Percentiles rank a stretch among this genome's conserved stretches.
These are phyloP conservation scores for Epichloe hybrida DNA, from an alignment of 2,329 filamentous ascomycete genomes.

Conservation along the genomic window DNA sequence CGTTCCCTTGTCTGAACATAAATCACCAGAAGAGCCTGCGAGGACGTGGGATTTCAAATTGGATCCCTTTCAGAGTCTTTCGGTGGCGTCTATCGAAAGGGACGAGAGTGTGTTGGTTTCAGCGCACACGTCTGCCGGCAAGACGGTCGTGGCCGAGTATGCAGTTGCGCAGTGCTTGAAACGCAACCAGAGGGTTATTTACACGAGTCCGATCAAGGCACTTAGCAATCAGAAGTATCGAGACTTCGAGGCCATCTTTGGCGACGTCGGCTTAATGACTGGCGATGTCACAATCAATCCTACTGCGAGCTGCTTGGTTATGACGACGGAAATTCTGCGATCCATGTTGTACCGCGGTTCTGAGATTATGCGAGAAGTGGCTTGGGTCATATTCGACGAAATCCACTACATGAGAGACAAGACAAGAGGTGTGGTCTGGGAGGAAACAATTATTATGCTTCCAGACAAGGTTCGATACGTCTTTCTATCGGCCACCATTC, in stretches of 20 bases:
- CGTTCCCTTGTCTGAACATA: slow-evolving; percentile 87
- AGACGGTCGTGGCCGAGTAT: slow-evolving; percentile 96
- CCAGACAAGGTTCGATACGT: slow-evolving; percentile 99
- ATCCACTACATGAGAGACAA: slow-evolving; percentile 98
- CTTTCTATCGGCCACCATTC: slow-evolving; percentile 94
- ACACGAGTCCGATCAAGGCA: slow-evolving; percentile 98
- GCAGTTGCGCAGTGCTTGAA: slow-evolving; percentile 95
- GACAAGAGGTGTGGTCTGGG: slow-evolving; percentile 90
- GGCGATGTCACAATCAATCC: slow-evolving; percentile 99
- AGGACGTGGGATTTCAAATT: slow-evolving; percentile 78
- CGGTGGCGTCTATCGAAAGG: slow-evolving; percentile 86
- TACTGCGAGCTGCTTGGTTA: slow-evolving; percentile 91
- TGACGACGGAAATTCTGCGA: slow-evolving; percentile 98
- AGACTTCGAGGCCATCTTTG: slow-evolving; percentile 91
- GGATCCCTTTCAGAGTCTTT: slow-evolving; percentile 93
- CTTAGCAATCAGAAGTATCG: slow-evolving; percentile 97
- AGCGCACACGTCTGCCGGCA: slow-evolving; percentile 92
- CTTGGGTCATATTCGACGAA: slow-evolving; percentile 97
- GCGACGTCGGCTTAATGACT: slow-evolving; percentile 95
- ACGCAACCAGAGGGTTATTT: slow-evolving; percentile 96
- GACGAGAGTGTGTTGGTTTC: slow-evolving; percentile 95
- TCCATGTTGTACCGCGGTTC: slow-evolving; percentile 98
- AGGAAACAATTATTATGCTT: slow-evolving; percentile 95
- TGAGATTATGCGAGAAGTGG: slow-evolving; percentile 98
- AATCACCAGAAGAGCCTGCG: slow-evolving; percentile 75